Conservation (phyloP, 2,329 filamentous ascomycete species). For the Penicillium hordei region DNA sequence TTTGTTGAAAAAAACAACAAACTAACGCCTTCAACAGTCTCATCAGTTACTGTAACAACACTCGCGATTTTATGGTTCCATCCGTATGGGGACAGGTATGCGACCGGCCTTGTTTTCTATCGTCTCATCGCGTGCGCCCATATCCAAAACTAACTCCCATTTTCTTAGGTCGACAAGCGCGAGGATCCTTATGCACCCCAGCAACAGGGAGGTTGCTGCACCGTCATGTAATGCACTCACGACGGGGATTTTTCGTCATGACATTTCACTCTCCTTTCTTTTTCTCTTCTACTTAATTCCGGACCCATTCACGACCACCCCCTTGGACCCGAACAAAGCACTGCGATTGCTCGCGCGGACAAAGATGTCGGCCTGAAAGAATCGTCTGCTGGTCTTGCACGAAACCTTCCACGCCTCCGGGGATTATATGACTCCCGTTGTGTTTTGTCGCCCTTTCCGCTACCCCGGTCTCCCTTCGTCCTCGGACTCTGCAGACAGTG, state of each 20-base stretch:
- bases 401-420: slow-evolving; percentile 16
- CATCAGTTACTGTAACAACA: slow-evolving; percentile 97
- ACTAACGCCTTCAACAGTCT: slow-evolving; percentile 60
- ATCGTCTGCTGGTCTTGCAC: slow-evolving; percentile 27
- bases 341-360: slow-evolving; percentile 20
- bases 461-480: not conserved
- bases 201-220: slow-evolving; percentile 88
- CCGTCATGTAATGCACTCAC: slow-evolving; percentile 72
- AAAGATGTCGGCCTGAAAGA: slow-evolving; percentile 19
- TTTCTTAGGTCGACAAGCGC: slow-evolving; percentile 73
- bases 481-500: slow-evolving; percentile 7
- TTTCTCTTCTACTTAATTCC: slow-evolving; percentile 24
- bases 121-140: slow-evolving; percentile 7
- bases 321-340: slow-evolving; percentile 13
- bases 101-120: slow-evolving; percentile 11
- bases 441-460: slow-evolving; percentile 7
- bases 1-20: slow-evolving; percentile 7
- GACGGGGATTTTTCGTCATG: slow-evolving; percentile 28
- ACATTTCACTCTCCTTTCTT: slow-evolving; percentile 20
- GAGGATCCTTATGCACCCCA: slow-evolving; percentile 98
- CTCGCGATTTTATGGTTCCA: slow-evolving; percentile 98
- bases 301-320: slow-evolving; percentile 19
- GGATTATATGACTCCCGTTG: slow-evolving; percentile 7
- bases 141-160: slow-evolving; percentile 14
- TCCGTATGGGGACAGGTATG: slow-evolving; percentile 84